Base-by-base conservation (phyloP, 2,329 filamentous ascomycete species). In the Diaporthe humulicola region DNA sequence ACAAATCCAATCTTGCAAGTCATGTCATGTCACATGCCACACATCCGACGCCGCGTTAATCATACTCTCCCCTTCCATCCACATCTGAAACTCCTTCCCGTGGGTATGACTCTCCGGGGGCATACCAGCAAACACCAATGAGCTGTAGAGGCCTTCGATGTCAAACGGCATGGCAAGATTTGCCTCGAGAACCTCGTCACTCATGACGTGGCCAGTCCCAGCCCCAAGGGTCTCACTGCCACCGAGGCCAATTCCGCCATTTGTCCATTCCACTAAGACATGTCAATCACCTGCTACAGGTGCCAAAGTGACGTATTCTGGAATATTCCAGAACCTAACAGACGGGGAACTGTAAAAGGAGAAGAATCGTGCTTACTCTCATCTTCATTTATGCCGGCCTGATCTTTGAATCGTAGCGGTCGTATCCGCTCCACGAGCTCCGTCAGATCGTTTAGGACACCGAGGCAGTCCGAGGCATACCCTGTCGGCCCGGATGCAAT, bases 401-500 rank as follows among this genome's bases (percentile, higher is more conserved):
- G 56, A 6, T 76, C 73, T 56, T 64, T 76, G 61, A 76, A 76
- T 6, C 74, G 74, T 4, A 76, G 38, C 28, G 60, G 73, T 2
- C 74, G 60, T 36, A 74, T 72, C 45, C 67, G 74, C 17, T 73
- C 69, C 25, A 76, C 72, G 22, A 76, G 69, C 17, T 42, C 54
- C 19, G 74, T 57, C 12, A 76, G 45, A 36, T 76, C 74, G 19
- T 72, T 72, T n/a, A 76, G 73, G 7, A 76, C 74, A 52, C 73
- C 36, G 17, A 70, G n/a, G 25, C 74, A 76, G 74, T 76, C 74
- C 12, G 74, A 72, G 14, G 72, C 74, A 70, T 76, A 76, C 15
- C 74, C 74, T n/a, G 72, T 76, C 5, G 60, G 69, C 3, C 15
- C 56, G 17, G 56, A 58, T n/a, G 25, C 69, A n/a, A 52, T 28